A percentile compares a stretch with the other conserved stretches of the same genome.
These are phyloP conservation scores for Rhizopogon rudus DNA, from an alignment of 768 basidiomycete species.

Conservation along the genomic window DNA sequence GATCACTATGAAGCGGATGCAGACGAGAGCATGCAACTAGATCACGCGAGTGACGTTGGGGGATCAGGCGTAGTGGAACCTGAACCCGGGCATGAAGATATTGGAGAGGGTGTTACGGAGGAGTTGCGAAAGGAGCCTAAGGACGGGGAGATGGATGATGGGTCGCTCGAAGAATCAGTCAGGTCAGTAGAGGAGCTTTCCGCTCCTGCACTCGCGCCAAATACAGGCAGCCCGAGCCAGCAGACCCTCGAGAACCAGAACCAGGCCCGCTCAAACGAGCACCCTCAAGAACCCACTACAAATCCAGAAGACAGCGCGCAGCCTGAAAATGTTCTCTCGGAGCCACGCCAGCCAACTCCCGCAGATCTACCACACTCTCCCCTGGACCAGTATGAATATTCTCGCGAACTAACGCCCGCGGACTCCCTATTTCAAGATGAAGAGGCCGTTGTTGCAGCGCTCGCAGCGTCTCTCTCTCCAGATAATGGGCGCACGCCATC, in stretches of 20 bases:
- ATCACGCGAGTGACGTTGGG: not conserved
- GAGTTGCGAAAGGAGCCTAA: not conserved
- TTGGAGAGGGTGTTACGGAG: not conserved
- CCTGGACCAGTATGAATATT: not conserved
- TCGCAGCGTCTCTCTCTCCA: not conserved
- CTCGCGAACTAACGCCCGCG: not conserved
- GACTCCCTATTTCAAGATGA: not conserved
- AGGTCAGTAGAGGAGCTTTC: no score
- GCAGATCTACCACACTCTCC: no score
- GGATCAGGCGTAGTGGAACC: not conserved
- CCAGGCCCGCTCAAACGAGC: not conserved
- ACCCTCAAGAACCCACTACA: not conserved
- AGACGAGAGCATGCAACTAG: not conserved
- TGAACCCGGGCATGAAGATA: not conserved
- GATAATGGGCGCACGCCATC: not conserved
- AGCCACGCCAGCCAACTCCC: not conserved
- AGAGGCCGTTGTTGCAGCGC: not conserved
- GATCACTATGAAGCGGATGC: no score
- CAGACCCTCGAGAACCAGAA: no score
- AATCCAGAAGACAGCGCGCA: not conserved
- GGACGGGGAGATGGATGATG: not conserved
- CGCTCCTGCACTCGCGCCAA: no score
- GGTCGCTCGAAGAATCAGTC: no score
- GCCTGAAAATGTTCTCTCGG: not conserved
- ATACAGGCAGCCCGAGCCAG: no score